Conservation (phyloP, 2,329 filamentous ascomycete genomes). For the Seiridium unicorne region DNA sequence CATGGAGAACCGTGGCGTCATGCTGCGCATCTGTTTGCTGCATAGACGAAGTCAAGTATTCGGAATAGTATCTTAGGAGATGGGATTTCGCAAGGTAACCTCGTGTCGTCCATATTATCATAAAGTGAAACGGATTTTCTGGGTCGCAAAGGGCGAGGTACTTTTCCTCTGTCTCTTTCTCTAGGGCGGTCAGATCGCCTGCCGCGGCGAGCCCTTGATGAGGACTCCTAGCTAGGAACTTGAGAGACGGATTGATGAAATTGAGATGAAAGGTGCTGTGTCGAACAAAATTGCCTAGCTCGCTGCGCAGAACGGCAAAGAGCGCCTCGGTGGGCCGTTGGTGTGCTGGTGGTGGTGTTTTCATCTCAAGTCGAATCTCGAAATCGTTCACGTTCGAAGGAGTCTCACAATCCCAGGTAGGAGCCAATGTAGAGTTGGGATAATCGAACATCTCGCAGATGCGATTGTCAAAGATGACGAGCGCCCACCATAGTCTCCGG, state of each 20-base stretch:
- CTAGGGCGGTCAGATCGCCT: constrained; percentile 30
- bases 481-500: constrained; percentile 61
- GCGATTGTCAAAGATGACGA: constrained; percentile 56
- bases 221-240: constrained; percentile 20
- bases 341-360: constrained; percentile 24
- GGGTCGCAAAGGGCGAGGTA: constrained; percentile 41
- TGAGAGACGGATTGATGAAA: constrained; percentile 27
- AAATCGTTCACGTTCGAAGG: constrained; percentile 45
- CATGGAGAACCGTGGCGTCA: constrained; percentile 26
- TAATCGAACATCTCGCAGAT: constrained; percentile 49
- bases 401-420: constrained; percentile 39
- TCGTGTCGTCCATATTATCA: constrained; percentile 37
- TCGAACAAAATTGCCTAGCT: constrained; percentile 37
- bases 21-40: constrained; percentile 25
- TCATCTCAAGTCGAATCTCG: constrained; percentile 41
- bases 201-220: constrained; percentile 13
- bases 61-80: constrained; percentile 47
- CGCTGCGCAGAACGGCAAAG: constrained; percentile 37
- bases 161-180: constrained; percentile 40
- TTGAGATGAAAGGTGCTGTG: constrained; percentile 31
- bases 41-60: constrained; percentile 4
- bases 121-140: constrained; percentile 37
- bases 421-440: constrained; percentile 25
- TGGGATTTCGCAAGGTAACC: constrained; percentile 44
- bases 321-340: constrained; percentile 37